phyloP scores from a whole-genome alignment of 345 rosid species.

The Euphorbia tirucalli region DNA sequence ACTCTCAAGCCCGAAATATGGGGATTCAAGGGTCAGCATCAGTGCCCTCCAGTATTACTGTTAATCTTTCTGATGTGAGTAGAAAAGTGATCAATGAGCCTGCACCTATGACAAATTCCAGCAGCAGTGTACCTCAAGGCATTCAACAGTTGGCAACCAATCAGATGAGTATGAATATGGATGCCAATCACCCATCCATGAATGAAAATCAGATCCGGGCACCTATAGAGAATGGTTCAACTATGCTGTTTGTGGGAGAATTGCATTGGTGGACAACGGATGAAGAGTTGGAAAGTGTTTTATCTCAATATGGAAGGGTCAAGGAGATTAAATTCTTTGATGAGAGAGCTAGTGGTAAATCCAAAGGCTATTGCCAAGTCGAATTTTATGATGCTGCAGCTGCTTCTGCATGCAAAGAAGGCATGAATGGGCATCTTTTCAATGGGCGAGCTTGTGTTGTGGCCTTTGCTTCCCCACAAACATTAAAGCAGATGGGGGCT shows the following conservation, averaged over 20 bases:
- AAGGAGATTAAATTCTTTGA: slow-evolving; percentile 86
- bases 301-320: slow-evolving; percentile 69
- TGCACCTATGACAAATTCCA: slow-evolving; percentile 43
- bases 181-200: slow-evolving; percentile 20
- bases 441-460: slow-evolving; percentile 83
- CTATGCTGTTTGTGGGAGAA: slow-evolving; percentile 71
- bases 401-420: slow-evolving; percentile 76
- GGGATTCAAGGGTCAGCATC: slow-evolving; percentile 49
- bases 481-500: slow-evolving; percentile 81
- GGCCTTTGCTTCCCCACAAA: slow-evolving; percentile 80
- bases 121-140: slow-evolving; percentile 50
- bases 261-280: slow-evolving; percentile 95
- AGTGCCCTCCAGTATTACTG: slow-evolving; percentile 33
- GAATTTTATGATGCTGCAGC: slow-evolving; percentile 69
- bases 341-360: slow-evolving; percentile 84
- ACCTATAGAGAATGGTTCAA: slow-evolving; percentile 65
- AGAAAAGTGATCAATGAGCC: slow-evolving; percentile 50
- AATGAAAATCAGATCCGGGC: slow-evolving; percentile 62
- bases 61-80: slow-evolving; percentile 43
- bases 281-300: slow-evolving; percentile 69
- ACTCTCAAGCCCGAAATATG: slow-evolving; percentile 44
- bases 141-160: slow-evolving; percentile 48
- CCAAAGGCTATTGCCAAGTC: slow-evolving; percentile 89
- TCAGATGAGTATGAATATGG: slow-evolving; percentile 44
- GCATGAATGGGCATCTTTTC: slow-evolving; percentile 68